Conservation (phyloP, 768 basidiomycete species). For the Leccinum imitatum region DNA sequence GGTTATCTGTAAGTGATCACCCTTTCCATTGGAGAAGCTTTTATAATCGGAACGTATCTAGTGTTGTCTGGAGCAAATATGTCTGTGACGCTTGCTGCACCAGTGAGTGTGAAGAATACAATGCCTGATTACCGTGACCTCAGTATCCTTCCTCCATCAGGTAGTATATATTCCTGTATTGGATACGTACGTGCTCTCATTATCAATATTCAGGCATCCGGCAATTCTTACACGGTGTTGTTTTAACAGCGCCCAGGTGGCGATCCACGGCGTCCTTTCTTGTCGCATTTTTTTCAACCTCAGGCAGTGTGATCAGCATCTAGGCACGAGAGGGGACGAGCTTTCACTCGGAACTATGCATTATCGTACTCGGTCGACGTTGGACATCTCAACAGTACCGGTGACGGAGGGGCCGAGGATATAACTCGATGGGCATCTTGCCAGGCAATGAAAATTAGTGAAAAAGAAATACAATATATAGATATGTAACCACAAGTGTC, state of each 20-base stretch:
- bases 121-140: neutral
- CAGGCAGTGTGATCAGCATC: constrained; percentile 13
- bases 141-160: constrained; percentile 3
- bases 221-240: constrained; percentile 7
- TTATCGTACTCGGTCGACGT: neutral
- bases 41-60: too few relatives aligned
- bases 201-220: neutral
- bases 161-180: constrained; percentile 15
- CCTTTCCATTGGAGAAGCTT: too few relatives aligned
- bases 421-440: neutral
- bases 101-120: constrained; percentile 12
- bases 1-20: too few relatives aligned
- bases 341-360: constrained; percentile 10
- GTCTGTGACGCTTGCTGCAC: too few relatives aligned
- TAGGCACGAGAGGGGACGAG: neutral
- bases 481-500: constrained; percentile 71
- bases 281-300: constrained; percentile 32
- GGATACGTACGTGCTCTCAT: constrained; percentile 22
- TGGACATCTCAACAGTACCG: neutral
- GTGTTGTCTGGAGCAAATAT: too few relatives aligned
- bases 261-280: constrained; percentile 26
- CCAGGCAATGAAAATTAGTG: neutral
- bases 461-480: neutral
- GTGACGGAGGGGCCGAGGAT: neutral
- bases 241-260: constrained; percentile 27